phyloP scores from a whole-genome alignment of 2,329 filamentous ascomycete species.

The Trichoderma sp. region DNA sequence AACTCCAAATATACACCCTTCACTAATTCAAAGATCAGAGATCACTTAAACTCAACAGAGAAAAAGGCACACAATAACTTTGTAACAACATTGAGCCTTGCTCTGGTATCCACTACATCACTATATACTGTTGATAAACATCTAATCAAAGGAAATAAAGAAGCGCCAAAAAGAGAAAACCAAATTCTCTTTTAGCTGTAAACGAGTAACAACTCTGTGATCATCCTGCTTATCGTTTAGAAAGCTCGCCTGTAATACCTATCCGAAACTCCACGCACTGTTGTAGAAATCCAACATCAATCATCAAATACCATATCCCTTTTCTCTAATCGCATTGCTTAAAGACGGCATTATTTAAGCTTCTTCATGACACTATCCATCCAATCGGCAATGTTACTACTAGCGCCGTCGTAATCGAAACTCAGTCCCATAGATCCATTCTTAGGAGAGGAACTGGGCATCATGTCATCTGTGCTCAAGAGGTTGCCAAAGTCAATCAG shows the following conservation, averaged over 20 bases:
- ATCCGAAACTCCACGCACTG: slow-evolving; percentile 13
- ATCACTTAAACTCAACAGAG: neutral
- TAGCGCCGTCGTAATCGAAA: slow-evolving; percentile 34
- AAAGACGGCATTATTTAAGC: neutral
- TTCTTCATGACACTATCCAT: slow-evolving; percentile 14
- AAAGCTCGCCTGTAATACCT: neutral
- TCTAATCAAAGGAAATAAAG: neutral
- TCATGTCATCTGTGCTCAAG: slow-evolving; percentile 45
- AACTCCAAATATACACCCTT: neutral
- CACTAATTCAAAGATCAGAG: neutral
- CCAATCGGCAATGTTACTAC: slow-evolving; percentile 33
- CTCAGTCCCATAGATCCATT: slow-evolving; percentile 27
- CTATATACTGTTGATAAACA: neutral
- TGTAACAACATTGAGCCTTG: neutral
- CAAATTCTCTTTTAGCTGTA: neutral
- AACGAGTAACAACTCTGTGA: neutral
- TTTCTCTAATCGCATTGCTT: neutral
- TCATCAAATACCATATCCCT: slow-evolving; percentile 7
- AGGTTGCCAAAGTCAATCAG: slow-evolving; percentile 48
- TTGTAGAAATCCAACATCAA: neutral
- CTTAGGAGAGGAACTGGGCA: slow-evolving; percentile 49
- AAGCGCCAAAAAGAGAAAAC: neutral
- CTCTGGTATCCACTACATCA: slow-evolving; percentile 14
- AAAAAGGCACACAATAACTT: neutral
- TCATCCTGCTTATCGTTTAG: neutral